Evolutionary conservation across 2,329 filamentous ascomycete genomes (phyloP).

Genomic region (Trichoderma hamatum): DNA sequence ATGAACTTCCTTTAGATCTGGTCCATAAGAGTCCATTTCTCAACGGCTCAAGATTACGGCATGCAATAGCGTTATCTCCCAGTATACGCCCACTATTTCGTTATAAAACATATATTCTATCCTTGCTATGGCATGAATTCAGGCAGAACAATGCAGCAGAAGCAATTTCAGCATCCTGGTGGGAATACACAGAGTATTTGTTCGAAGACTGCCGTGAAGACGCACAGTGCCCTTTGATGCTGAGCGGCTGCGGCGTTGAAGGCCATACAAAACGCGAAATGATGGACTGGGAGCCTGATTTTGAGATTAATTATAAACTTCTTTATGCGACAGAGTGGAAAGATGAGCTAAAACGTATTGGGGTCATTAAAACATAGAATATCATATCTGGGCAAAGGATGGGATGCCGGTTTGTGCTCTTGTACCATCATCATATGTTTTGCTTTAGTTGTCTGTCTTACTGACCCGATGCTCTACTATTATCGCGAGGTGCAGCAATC

Average conservation of each 20-base stretch:
- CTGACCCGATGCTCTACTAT: neutral
- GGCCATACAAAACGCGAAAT: constrained; percentile 14
- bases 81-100: constrained; percentile 6
- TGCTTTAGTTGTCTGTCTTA: too few relatives aligned
- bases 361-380: neutral
- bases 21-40: neutral
- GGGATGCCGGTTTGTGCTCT: neutral
- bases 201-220: neutral
- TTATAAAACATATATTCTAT: constrained; percentile 2
- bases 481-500: neutral
- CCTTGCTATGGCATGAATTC: constrained; percentile 10
- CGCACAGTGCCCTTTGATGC: neutral
- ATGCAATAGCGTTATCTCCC: neutral
- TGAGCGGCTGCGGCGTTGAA: constrained; percentile 4
- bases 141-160: neutral
- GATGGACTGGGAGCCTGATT: neutral
- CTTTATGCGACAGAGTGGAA: constrained; percentile 2
- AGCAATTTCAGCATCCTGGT: constrained; percentile 4
- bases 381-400: neutral
- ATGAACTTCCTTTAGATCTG: neutral
- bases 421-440: neutral
- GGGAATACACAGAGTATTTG: constrained; percentile 7
- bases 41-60: constrained; percentile 3
- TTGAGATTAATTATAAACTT: constrained; percentile 14
- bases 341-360: constrained; percentile 1